phyloP scores from a whole-genome alignment of 2,329 filamentous ascomycete genomes.

The Sphaerulina musiva region DNA sequence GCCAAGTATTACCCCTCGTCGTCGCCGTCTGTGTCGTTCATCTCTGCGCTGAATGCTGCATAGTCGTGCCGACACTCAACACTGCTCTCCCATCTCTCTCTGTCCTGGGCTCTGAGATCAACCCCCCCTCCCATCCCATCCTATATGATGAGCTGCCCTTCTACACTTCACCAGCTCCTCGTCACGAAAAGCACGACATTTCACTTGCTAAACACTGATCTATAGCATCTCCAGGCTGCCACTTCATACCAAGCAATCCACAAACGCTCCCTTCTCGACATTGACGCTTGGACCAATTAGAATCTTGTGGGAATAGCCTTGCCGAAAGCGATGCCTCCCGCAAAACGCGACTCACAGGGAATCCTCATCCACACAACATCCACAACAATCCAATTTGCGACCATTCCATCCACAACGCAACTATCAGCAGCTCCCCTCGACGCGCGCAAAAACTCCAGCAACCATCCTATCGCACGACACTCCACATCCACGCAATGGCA shows the following conservation, averaged over 20 bases:
- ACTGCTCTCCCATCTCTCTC: no score
- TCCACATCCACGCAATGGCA: conserved; percentile 48
- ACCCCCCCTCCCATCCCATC: no score
- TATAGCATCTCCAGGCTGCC: neutral
- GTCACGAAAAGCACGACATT: no score
- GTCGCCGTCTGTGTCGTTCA: no score
- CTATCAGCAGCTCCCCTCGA: conserved; percentile 1
- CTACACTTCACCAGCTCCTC: no score
- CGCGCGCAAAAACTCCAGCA: conserved; percentile 8
- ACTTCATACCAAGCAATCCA: neutral
- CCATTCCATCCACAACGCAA: conserved; percentile 11
- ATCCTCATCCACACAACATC: neutral
- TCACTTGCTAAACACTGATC: neutral
- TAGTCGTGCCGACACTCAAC: no score
- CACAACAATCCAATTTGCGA: conserved; percentile 9
- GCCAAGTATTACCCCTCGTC: neutral
- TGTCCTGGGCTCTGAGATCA: no score
- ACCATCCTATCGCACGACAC: neutral
- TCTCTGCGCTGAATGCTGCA: no score
- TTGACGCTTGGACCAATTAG: neutral
- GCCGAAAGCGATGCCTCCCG: conserved; percentile 2
- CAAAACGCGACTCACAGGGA: conserved; percentile 3
- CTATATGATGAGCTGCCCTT: no score
- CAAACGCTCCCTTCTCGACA: neutral
- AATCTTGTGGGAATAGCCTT: neutral